Conservation (phyloP, 345 rosid genomes). For the Lepidium sativum region DNA sequence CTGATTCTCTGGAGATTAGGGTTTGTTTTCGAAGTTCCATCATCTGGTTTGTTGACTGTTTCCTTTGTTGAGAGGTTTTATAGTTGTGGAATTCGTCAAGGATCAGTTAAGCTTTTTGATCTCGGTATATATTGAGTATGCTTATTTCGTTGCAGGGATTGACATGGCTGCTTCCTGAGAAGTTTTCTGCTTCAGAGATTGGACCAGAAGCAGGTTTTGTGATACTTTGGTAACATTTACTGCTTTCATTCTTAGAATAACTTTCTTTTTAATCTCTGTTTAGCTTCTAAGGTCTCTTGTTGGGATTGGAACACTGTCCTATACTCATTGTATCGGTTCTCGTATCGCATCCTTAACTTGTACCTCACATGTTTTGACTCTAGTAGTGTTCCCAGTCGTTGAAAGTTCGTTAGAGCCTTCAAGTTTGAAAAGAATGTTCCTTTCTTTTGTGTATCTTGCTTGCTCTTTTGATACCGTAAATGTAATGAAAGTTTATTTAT, state of each 20-base stretch:
- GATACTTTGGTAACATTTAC: constrained; percentile 77
- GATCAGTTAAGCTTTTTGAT: neutral
- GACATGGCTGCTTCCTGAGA: constrained; percentile 91
- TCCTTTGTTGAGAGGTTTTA: neutral
- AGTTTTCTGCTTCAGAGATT: constrained; percentile 85
- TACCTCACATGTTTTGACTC: neutral
- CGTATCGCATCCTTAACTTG: neutral
- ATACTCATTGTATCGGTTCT: neutral
- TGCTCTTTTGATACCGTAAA: neutral
- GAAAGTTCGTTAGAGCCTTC: neutral
- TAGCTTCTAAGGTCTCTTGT: neutral
- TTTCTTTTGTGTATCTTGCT: neutral
- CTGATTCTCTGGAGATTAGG: neutral
- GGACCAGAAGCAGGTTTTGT: constrained; percentile 99
- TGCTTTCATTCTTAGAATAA: constrained; percentile 34
- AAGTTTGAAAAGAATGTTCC: neutral
- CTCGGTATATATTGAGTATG: neutral
- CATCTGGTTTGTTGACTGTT: neutral
- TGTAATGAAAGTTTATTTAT: constrained; percentile 16
- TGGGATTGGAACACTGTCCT: neutral
- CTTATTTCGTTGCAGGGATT: constrained; percentile 58
- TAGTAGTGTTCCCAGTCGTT: neutral
- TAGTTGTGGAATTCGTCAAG: neutral
- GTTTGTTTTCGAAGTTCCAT: neutral
- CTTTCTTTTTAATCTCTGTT: neutral